phyloP scores from a whole-genome alignment of 2,329 filamentous ascomycete species.

The Arthrobotrys pseudoclavata region DNA sequence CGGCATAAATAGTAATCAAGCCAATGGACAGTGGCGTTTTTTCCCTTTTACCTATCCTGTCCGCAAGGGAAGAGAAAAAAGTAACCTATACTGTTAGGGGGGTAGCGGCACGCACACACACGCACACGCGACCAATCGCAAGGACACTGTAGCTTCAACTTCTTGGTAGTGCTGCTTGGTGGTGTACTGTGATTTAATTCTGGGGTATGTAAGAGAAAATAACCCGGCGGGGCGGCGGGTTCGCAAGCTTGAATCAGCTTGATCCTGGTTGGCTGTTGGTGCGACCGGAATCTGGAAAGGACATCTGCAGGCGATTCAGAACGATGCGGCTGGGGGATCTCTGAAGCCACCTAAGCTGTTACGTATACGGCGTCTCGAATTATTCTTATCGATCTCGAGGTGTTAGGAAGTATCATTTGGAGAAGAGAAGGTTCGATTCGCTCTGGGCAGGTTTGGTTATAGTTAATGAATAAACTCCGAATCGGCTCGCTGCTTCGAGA shows the following conservation, averaged over 20 bases:
- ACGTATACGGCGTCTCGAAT: slow-evolving; percentile 2
- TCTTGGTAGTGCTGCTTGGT: slow-evolving; percentile 6
- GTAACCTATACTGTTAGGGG: background rate
- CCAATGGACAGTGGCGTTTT: slow-evolving; percentile 26
- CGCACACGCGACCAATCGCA: slow-evolving; percentile 47
- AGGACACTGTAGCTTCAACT: slow-evolving; percentile 58
- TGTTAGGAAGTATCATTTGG: background rate
- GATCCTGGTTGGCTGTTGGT: slow-evolving; percentile 38
- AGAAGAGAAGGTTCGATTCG: slow-evolving; percentile 4
- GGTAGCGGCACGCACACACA: slow-evolving; percentile 8
- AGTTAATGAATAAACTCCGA: slow-evolving; percentile 7
- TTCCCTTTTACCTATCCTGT: no score
- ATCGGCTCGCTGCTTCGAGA: slow-evolving; percentile 9
- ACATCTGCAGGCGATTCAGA: slow-evolving; percentile 15
- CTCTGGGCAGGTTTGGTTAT: background rate
- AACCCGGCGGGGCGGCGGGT: slow-evolving; percentile 24
- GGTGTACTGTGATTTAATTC: background rate
- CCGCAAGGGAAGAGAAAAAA: slow-evolving; percentile 21
- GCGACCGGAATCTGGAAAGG: slow-evolving; percentile 16
- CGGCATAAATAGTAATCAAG: slow-evolving; percentile 48
- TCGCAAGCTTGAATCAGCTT: slow-evolving; percentile 3
- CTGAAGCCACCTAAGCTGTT: slow-evolving; percentile 49
- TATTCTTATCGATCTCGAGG: slow-evolving; percentile 4
- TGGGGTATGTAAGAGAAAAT: slow-evolving; percentile 27
- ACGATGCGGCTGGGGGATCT: slow-evolving; percentile 14